Evolutionary conservation across 2,329 filamentous ascomycete species (phyloP), one percentile per base, ranked within the genome.

Genomic region (Tolypocladium tundrense): DNA sequence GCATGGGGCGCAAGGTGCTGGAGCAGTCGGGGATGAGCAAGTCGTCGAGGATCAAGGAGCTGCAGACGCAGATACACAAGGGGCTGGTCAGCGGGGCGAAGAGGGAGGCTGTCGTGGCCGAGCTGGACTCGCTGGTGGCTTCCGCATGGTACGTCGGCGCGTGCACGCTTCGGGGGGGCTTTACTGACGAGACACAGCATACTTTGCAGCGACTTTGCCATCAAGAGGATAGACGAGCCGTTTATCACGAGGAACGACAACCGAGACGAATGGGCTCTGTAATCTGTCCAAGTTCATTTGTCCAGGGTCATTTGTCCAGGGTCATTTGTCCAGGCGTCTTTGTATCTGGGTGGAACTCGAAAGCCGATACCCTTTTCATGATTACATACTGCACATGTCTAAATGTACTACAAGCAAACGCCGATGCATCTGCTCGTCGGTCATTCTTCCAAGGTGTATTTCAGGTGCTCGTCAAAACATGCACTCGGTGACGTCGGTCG

Each of bases 211-310:
- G 94, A 99, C 63, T 85, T 95, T 74, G 94, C 93, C 3, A 96
- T 99, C 68, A 95, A 92, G 76, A 84, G 89, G 67, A 90, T 99
- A 59, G 91, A 97, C 66, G 91, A 96, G 75, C 92, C 94, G 1
- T 97, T 99, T 69, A 84, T 97, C 58, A 83, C 81, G 41, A 75
- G 80, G 5, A 79, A 81, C 27, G 93, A 97, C 66, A 82, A 92
- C 69, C 77, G 77, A 62, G 84, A 86, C 58, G 91, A 96, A 67
- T 99, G 94, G 94, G 86, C 84, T 55, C 72, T 88, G 61, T 88
- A 58, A 61, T 43, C 35, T 24, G 21, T 24, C 21, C 21, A 24
- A 2, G 21, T 10, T 27, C 24, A 27, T 27, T 27, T 27, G 48
- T 35, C 48, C 10, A n/a, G n/a, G 1, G 5, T 21, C 5, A 21